Conservation (phyloP, 116 monocot species). For the Dioscorea cayenensis region DNA sequence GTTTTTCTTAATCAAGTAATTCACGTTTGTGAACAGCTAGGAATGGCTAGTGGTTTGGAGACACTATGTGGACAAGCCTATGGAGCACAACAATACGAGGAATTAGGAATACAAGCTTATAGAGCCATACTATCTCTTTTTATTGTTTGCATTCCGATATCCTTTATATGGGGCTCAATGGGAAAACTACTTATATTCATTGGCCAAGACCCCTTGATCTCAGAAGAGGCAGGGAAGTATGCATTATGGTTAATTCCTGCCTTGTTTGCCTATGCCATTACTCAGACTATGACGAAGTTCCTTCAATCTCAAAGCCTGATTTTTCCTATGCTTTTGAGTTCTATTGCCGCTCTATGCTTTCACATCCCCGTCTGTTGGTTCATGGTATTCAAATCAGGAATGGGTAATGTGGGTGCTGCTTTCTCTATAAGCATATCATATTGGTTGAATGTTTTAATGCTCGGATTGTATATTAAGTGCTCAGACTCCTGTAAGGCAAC, state of each 20-base stretch:
- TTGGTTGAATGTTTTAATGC: slow-evolving; percentile 54
- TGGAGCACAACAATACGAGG: slow-evolving; percentile 42
- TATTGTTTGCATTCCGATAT: slow-evolving; percentile 21
- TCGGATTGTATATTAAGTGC: slow-evolving; percentile 50
- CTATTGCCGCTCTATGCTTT: slow-evolving; percentile 15
- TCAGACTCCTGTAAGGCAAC: slow-evolving; percentile 51
- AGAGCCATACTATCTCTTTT: slow-evolving; percentile 34
- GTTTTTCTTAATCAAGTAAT: neutral
- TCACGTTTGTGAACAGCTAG: slow-evolving; percentile 19
- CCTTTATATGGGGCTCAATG: slow-evolving; percentile 33
- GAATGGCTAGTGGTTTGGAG: slow-evolving; percentile 57
- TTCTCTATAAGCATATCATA: slow-evolving; percentile 41
- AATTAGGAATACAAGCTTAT: slow-evolving; percentile 38
- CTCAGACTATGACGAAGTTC: slow-evolving; percentile 41
- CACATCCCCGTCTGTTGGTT: slow-evolving; percentile 48
- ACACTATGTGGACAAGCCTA: slow-evolving; percentile 62
- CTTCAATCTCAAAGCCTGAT: slow-evolving; percentile 46
- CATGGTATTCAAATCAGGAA: slow-evolving; percentile 30
- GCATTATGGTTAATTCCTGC: slow-evolving; percentile 35
- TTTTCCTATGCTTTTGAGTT: slow-evolving; percentile 36
- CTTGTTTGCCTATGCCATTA: slow-evolving; percentile 30
- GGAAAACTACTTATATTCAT: slow-evolving; percentile 34
- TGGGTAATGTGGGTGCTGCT: slow-evolving; percentile 31
- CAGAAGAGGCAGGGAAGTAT: slow-evolving; percentile 39
- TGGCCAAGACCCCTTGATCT: slow-evolving; percentile 50